Conservation (phyloP, 345 rosid species). For the Citropsis articulata region DNA sequence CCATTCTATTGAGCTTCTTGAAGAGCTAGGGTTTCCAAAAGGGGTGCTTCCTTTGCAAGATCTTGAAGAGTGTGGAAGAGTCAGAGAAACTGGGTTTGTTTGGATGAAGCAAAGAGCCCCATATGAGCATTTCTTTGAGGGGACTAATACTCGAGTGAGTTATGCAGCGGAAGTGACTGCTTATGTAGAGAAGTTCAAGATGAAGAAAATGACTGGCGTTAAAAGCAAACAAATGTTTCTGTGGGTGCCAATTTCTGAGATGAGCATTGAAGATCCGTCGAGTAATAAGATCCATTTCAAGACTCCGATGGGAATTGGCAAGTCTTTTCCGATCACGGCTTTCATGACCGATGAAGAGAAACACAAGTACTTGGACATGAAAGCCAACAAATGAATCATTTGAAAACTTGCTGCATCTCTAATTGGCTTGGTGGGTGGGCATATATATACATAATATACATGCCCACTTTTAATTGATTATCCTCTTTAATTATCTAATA, state of each 20-base stretch:
- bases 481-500: neutral
- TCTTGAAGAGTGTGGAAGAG: slow-evolving; percentile 86
- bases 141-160: slow-evolving; percentile 56
- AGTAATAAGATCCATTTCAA: slow-evolving; percentile 60
- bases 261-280: slow-evolving; percentile 57
- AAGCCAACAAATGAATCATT: slow-evolving; percentile 15
- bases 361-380: slow-evolving; percentile 35
- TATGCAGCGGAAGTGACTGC: slow-evolving; percentile 75
- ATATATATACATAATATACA: too few relatives aligned
- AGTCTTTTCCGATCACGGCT: slow-evolving; percentile 62
- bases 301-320: slow-evolving; percentile 92
- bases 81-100: slow-evolving; percentile 73
- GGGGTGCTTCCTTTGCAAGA: slow-evolving; percentile 84
- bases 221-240: slow-evolving; percentile 82
- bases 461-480: neutral
- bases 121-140: slow-evolving; percentile 68
- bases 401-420: too few relatives aligned
- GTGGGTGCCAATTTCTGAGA: slow-evolving; percentile 89
- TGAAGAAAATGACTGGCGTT: slow-evolving; percentile 91
- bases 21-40: slow-evolving; percentile 84
- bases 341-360: slow-evolving; percentile 76
- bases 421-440: too few relatives aligned
- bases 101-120: slow-evolving; percentile 90
- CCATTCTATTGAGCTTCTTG: slow-evolving; percentile 64
- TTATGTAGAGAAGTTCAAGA: slow-evolving; percentile 70